These are phyloP conservation scores for Salvia miltiorrhiza DNA, from an alignment of 257 asterid species.

Conservation along the genomic window DNA sequence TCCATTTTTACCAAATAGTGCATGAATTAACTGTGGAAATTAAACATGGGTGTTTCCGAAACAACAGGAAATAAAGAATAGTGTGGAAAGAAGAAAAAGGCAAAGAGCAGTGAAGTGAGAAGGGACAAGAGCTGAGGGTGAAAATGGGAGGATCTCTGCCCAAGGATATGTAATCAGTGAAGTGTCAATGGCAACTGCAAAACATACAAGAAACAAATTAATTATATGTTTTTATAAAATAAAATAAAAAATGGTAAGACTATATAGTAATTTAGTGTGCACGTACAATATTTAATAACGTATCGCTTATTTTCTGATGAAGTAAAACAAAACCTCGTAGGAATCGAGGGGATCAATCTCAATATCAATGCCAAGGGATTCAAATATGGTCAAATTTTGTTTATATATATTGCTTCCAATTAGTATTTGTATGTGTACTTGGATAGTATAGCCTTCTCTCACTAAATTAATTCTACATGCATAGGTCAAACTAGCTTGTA, in stretches of 20 bases:
- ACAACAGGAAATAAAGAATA: slow-evolving; percentile 17
- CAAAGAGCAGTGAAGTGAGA: slow-evolving; percentile 42
- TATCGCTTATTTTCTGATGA: slow-evolving; percentile 20
- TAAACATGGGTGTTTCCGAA: neutral
- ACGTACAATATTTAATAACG: neutral
- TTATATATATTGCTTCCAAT: slow-evolving; percentile 11
- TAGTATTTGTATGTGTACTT: slow-evolving; percentile 13
- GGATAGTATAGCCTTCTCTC: slow-evolving; percentile 7
- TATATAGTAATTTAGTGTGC: neutral
- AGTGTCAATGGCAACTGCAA: slow-evolving; percentile 37
- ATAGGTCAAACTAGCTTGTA: slow-evolving; percentile 18
- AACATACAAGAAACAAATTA: neutral
- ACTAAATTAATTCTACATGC: neutral
- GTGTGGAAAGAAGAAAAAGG: neutral
- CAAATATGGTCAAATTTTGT: neutral
- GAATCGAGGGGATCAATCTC: slow-evolving; percentile 18
- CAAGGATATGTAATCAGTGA: slow-evolving; percentile 42
- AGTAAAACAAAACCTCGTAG: slow-evolving; percentile 43
- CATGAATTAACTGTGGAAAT: neutral
- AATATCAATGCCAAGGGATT: neutral
- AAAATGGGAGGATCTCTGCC: slow-evolving; percentile 48
- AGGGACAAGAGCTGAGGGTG: slow-evolving; percentile 39
- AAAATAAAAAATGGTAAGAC: too few species aligned
- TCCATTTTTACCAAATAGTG: neutral
- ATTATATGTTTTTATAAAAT: too few species aligned